phyloP scores from a whole-genome alignment of 192 early-diverging fungal species.

The Rhizophagus clarus region DNA sequence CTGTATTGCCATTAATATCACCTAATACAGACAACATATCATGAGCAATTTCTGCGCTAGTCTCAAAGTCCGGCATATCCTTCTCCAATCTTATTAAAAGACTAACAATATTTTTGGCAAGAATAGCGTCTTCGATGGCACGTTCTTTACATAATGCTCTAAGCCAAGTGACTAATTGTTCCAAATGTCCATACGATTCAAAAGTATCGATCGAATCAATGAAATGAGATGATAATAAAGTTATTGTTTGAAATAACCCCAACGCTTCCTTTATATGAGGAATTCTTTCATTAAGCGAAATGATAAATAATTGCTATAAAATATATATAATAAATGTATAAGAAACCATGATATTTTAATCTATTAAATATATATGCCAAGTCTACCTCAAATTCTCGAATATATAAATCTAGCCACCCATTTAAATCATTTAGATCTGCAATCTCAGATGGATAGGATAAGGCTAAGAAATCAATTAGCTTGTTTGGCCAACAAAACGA shows the following conservation, averaged over 20 bases:
- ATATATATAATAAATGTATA: background rate
- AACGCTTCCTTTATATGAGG: conserved; percentile 52
- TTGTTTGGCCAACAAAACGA: conserved; percentile 36
- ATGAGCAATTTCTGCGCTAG: conserved; percentile 34
- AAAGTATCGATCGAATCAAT: background rate
- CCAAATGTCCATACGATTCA: conserved; percentile 32
- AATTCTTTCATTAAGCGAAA: conserved; percentile 43
- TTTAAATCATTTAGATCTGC: conserved; percentile 22
- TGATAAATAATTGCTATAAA: conserved; percentile 34
- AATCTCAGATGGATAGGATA: conserved; percentile 9
- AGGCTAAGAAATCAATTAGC: conserved; percentile 25
- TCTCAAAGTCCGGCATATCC: conserved; percentile 37
- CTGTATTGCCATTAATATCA: conserved; percentile 35
- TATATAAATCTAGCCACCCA: conserved; percentile 28
- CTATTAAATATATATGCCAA: background rate
- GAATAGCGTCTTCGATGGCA: conserved; percentile 41
- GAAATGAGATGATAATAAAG: conserved; percentile 42
- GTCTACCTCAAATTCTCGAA: conserved; percentile 35
- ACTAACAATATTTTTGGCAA: conserved; percentile 45
- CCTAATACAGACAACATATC: conserved; percentile 35
- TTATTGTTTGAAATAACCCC: conserved; percentile 41
- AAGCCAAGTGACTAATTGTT: conserved; percentile 46
- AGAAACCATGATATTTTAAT: no score
- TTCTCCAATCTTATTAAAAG: conserved; percentile 44
- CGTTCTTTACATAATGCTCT: conserved; percentile 43